These are phyloP conservation scores for Zalerion maritima DNA, from an alignment of 495 filamentous ascomycete genomes.

Conservation along the genomic window DNA sequence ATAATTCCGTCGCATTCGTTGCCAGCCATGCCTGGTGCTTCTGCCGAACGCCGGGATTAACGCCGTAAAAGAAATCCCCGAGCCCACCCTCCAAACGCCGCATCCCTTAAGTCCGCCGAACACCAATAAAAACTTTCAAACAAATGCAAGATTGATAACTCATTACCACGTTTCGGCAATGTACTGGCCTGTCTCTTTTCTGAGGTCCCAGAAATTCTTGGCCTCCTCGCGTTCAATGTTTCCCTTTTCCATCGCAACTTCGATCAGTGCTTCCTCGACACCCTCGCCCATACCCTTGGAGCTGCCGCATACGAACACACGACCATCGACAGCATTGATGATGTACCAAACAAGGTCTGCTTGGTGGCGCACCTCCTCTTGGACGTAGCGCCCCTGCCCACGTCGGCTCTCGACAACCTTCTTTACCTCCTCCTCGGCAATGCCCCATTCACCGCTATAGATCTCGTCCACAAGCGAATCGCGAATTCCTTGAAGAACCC, in stretches of 20 bases:
- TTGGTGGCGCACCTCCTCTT: constrained; percentile 73
- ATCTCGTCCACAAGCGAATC: constrained; percentile 88
- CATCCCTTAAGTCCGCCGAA: too few relatives aligned
- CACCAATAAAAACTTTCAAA: too few relatives aligned
- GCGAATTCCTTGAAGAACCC: constrained; percentile 94
- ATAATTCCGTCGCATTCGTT: too few relatives aligned
- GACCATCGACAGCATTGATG: constrained; percentile 81
- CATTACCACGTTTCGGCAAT: constrained; percentile 61
- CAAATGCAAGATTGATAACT: too few relatives aligned
- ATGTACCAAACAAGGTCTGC: constrained; percentile 95
- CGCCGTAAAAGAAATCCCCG: too few relatives aligned
- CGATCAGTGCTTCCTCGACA: constrained; percentile 67
- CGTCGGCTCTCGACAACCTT: constrained; percentile 78
- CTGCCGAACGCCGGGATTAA: too few relatives aligned
- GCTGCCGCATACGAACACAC: constrained; percentile 91
- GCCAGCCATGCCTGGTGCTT: too few relatives aligned
- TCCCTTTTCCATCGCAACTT: constrained; percentile 69
- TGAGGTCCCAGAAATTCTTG: constrained; percentile 60
- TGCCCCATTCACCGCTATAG: constrained; percentile 92
- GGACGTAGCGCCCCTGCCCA: constrained; percentile 67
- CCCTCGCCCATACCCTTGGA: constrained; percentile 96
- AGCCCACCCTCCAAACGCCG: too few relatives aligned
- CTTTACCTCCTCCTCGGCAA: constrained; percentile 83
- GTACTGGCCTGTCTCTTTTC: constrained; percentile 75
- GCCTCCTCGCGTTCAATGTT: constrained; percentile 61